Percentiles rank a stretch among this genome's conserved stretches.
Conservation (phyloP, 352 stramenopile species). For the Bremia lactucae region DNA sequence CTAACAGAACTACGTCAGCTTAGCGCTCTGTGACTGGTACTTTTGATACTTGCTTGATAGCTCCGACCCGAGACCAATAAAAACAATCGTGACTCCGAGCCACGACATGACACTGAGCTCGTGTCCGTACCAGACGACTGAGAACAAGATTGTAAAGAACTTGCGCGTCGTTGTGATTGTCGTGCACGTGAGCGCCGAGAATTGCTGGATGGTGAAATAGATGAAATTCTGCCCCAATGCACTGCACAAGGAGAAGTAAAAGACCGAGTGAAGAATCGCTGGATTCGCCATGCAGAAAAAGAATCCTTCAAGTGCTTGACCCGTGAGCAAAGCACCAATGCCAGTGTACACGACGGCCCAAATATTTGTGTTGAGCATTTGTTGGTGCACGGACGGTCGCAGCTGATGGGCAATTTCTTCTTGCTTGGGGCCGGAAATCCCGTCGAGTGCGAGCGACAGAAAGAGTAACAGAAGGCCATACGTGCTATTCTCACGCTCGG, state of each 20-base stretch:
- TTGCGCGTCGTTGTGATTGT: conserved; percentile 99
- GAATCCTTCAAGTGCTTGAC: conserved; percentile 60
- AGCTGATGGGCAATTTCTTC: conserved; percentile 78
- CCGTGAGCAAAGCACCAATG: conserved; percentile 57
- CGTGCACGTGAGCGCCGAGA: conserved; percentile 96
- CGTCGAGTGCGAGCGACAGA: conserved; percentile 90
- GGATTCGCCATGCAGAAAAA: conserved; percentile 79
- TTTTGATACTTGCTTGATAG: conserved; percentile 81
- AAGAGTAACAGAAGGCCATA: conserved; percentile 85
- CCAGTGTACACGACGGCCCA: conserved; percentile 83
- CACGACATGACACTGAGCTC: conserved; percentile 87
- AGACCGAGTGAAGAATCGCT: conserved; percentile 73
- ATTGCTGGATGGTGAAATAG: conserved; percentile 97
- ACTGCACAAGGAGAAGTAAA: conserved; percentile 92
- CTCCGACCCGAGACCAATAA: conserved; percentile 81
- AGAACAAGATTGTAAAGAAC: conserved; percentile 99
- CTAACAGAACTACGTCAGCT: conserved; percentile 17
- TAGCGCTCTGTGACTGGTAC: conserved; percentile 50
- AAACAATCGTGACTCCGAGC: conserved; percentile 86
- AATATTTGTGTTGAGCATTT: conserved; percentile 87
- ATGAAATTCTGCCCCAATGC: conserved; percentile 98
- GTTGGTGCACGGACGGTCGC: conserved; percentile 77
- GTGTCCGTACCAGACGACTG: conserved; percentile 94
- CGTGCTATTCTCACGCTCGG: conserved; percentile 79
- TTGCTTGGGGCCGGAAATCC: conserved; percentile 93